Evolutionary conservation across 305 asterid genomes (phyloP).

Genomic region (Fraxinus albicans): DNA sequence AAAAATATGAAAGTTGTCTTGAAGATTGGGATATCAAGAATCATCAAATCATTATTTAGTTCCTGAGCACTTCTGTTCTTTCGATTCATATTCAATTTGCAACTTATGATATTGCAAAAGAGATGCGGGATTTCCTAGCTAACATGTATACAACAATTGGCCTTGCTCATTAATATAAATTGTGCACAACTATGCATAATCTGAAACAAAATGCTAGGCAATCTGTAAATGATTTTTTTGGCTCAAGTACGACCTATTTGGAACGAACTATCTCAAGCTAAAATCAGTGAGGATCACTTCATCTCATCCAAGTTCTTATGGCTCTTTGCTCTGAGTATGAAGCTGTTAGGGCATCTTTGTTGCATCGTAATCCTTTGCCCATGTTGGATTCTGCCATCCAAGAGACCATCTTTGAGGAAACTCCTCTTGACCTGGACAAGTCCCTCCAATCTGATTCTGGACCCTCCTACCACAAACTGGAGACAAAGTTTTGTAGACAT

Average conservation of each 20-base stretch:
- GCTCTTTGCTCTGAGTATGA: slow-evolving; percentile 5
- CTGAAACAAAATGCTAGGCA: background rate
- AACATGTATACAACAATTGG: background rate
- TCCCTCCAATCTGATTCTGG: no score
- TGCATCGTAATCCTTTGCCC: no score
- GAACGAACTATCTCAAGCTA: background rate
- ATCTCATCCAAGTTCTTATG: slow-evolving; percentile 12
- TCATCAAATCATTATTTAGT: slow-evolving; percentile 11
- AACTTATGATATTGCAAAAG: background rate
- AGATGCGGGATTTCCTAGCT: background rate
- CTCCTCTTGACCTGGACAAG: no score
- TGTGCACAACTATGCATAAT: background rate
- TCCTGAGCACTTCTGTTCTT: background rate
- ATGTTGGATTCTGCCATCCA: no score
- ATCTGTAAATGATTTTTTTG: background rate
- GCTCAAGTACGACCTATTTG: background rate
- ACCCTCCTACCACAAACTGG: no score
- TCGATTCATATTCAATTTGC: background rate
- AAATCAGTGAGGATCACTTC: background rate
- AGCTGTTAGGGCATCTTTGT: background rate
- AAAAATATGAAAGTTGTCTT: no score
- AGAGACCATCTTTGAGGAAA: no score
- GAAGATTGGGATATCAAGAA: background rate
- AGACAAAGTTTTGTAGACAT: no score
- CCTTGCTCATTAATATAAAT: background rate